These are phyloP conservation scores for Teratosphaeria nubilosa DNA, from an alignment of 2,329 filamentous ascomycete species.

Conservation along the genomic window DNA sequence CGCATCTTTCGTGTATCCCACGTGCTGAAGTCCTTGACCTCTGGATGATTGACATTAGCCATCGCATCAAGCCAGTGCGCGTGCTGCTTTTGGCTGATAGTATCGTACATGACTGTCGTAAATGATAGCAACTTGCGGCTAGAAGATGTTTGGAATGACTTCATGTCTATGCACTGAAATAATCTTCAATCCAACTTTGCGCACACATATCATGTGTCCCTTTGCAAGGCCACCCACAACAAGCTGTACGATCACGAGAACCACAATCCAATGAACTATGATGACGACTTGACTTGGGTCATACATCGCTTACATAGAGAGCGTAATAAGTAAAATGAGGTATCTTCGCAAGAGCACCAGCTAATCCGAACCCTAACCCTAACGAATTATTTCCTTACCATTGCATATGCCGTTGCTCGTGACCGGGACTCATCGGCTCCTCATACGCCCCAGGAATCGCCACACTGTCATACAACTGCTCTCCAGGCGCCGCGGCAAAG, in stretches of 20 bases:
- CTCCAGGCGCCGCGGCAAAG: slow-evolving; percentile 58
- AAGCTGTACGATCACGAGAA: not conserved
- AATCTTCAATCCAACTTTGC: no score
- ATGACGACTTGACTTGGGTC: not conserved
- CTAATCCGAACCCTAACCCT: slow-evolving; percentile 2
- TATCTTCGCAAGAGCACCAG: not conserved
- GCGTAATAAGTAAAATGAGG: not conserved
- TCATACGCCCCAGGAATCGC: slow-evolving; percentile 79
- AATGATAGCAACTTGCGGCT: no score
- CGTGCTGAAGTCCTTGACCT: no score
- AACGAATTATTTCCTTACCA: not conserved
- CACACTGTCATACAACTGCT: slow-evolving; percentile 74
- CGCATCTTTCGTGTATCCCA: no score
- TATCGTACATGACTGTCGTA: no score
- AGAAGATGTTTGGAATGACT: no score
- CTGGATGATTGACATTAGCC: no score
- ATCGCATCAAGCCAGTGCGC: no score
- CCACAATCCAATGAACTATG: no score
- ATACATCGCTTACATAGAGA: not conserved
- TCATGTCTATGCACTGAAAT: no score
- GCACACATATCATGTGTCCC: no score
- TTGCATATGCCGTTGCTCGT: not conserved
- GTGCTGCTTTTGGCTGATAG: no score
- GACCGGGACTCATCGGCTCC: slow-evolving; percentile 12
- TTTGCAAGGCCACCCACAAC: not conserved